Evolutionary conservation across 23 red algal genomes (phyloP), one percentile per base, ranked within the genome.

Genomic region (Gracilaria gracilis): DNA sequence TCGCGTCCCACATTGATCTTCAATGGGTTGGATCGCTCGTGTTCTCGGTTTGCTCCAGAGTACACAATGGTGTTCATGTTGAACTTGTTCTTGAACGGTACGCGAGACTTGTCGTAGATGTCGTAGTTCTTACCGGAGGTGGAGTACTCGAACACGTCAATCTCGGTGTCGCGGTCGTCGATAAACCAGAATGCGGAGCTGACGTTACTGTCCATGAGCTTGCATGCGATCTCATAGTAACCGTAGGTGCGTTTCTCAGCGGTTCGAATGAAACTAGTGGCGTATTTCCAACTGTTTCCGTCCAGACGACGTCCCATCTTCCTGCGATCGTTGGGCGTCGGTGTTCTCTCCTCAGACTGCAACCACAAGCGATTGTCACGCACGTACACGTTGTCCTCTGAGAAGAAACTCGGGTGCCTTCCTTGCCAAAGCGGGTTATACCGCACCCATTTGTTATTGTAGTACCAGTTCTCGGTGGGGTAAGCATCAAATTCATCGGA

Each of bases 141-240:
- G 16, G 83, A 86, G 31, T 75, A 62, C 28, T 91, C 88, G 44
- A 82, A 91, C 14, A 91, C 88, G 44, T 91, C 88, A 27, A 91
- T 64, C 40, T 91, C 88, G 19, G 58, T 82, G 55, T 76, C 76
- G 0, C 57, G 27, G 25, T 82, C 49, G 38, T 61, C 20, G 19
- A 61, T 61, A 25, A 91, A 55, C 88, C 88, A 91, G 40, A 82
- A 91, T 72, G 88, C 76, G 46, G 39, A 75, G 28, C 71, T 80
- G n/a, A 91, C 66, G 34, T 49, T 55, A 9, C 64, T 49, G 27
- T 86, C 83, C 83, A 86, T 86, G 8, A 86, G 39, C 32, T 69
- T 47, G 49, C 83, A 86, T 0, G 64, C 38, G 20, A 86, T 86
- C 2, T 86, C 83, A 75, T 57, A 86, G 21, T 86, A 86, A 1